Base-by-base conservation (phyloP, 2,329 filamentous ascomycete species). In the Claviceps digitariae region DNA sequence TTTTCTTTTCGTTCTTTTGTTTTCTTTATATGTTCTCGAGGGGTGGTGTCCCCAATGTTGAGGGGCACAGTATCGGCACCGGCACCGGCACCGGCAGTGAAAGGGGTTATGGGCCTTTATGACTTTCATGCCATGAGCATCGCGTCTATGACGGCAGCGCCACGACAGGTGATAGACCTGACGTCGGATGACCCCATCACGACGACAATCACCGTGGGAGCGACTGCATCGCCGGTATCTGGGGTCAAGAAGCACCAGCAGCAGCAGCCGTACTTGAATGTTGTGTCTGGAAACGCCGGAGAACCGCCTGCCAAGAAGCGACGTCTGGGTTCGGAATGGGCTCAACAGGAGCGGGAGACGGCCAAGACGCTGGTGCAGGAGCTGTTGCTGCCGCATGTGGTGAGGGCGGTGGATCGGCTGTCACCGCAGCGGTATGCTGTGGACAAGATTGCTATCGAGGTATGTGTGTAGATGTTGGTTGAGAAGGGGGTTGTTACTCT, bases 341-440 rank as follows among this genome's bases (percentile, higher is more conserved):
- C 31, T 9, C 46, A 47, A 31, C 21, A 41, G n/a, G n/a, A 47
- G 25, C 57, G 53, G 54, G 59, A 23, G 54, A 48, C 29, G 50
- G 67, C 0, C 23, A 59, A 58, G 48, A 53, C 59, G 1, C 66
- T 65, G 38, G 44, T 70, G 9, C 57, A 57, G 23, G 52, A 57
- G 1, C 66, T 69, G 38, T 61, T 71, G 1, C 53, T 67, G 4
- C 69, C 69, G 1, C 62, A 65, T 27, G 60, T 72, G 15, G 57
- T 60, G 52, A 51, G 52, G 13, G 61, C 60, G 0, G 51, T 69
- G 15, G 34, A 55, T 2, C 31, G 55, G n/a, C 50, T 72, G 0
- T 56, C 64, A 20, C 50, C 1, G 25, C 31, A 2, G 56, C 56
- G 1, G 48, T 55, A 36, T 66, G 64, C 13, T 57, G 58, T 7